A percentile compares a stretch with the other conserved stretches of the same genome.
phyloP scores from a whole-genome alignment of 1,284 basidiomycete species.

The Blastosporella zonata region DNA sequence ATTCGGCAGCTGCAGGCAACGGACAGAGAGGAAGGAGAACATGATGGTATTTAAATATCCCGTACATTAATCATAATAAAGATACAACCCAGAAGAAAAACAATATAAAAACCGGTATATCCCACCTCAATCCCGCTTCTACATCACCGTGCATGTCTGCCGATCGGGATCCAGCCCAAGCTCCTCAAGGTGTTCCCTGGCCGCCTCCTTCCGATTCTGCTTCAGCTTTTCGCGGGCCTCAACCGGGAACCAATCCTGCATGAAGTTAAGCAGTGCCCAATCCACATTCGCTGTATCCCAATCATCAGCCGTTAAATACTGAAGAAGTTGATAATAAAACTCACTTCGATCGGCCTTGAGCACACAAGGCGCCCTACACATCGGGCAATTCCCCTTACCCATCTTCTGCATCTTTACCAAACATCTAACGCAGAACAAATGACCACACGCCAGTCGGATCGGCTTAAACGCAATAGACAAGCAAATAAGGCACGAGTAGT shows the following conservation, averaged over 20 bases:
- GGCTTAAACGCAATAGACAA: conserved; percentile 86
- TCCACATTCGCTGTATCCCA: conserved; percentile 69
- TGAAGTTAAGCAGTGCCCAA: conserved; percentile 78
- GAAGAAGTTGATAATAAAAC: conserved; percentile 31
- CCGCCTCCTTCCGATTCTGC: conserved; percentile 77
- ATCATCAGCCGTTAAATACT: neutral
- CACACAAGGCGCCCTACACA: conserved; percentile 81
- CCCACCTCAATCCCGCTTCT: neutral
- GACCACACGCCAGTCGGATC: conserved; percentile 80
- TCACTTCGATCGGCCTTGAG: conserved; percentile 71
- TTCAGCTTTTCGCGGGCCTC: conserved; percentile 79
- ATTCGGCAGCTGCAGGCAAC: neutral
- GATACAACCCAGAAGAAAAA: neutral
- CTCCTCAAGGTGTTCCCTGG: conserved; percentile 68
- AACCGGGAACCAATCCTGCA: conserved; percentile 90
- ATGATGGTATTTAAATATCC: neutral
- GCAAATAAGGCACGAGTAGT: conserved; percentile 76
- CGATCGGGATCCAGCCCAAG: conserved; percentile 41
- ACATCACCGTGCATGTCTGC: conserved; percentile 27
- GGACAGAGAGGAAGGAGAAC: neutral
- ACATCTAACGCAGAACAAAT: conserved; percentile 92
- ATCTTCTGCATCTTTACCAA: conserved; percentile 93
- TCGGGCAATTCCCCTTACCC: conserved; percentile 78
- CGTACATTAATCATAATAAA: neutral
- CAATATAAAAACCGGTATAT: too few relatives aligned